Evolutionary conservation across 768 basidiomycete species (phyloP).

Genomic region (Mycena capillaripes): DNA sequence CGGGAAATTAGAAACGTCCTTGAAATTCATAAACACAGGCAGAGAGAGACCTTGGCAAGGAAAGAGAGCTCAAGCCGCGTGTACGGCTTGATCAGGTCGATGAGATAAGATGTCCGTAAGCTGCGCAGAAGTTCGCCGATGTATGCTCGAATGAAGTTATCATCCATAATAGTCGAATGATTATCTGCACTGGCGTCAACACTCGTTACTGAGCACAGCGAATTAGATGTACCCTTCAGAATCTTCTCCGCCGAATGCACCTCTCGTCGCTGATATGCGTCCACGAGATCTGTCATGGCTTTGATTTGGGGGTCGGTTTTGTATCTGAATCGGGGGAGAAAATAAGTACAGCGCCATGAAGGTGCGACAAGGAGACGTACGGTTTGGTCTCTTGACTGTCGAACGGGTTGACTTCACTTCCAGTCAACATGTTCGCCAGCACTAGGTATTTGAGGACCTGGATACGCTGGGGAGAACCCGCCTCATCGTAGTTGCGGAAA

Average conservation of each 20-base stretch:
- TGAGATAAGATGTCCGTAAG: slow-evolving; percentile 95
- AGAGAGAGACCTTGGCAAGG: slow-evolving; percentile 78
- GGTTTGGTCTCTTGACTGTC: slow-evolving; percentile 99
- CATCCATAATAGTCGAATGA: slow-evolving; percentile 95
- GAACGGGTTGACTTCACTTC: slow-evolving; percentile 98
- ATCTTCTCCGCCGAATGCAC: slow-evolving; percentile 99
- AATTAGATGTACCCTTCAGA: slow-evolving; percentile 72
- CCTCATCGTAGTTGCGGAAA: slow-evolving; percentile 98
- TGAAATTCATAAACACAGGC: neutral
- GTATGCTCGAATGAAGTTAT: slow-evolving; percentile 93
- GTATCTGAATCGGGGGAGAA: slow-evolving; percentile 66
- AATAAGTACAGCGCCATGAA: neutral
- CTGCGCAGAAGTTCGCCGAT: slow-evolving; percentile 97
- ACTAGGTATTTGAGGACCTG: slow-evolving; percentile 99
- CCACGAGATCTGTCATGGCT: slow-evolving; percentile 97
- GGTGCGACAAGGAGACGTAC: slow-evolving; percentile 59
- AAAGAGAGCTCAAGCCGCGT: slow-evolving; percentile 93
- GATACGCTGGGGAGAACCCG: slow-evolving; percentile 95
- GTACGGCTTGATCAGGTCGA: slow-evolving; percentile 98
- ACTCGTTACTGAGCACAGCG: neutral
- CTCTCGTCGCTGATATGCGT: slow-evolving; percentile 96
- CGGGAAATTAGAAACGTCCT: neutral
- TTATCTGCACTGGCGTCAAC: slow-evolving; percentile 71
- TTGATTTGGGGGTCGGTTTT: slow-evolving; percentile 97
- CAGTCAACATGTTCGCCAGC: slow-evolving; percentile 97